These are phyloP conservation scores for Bolboschoenoplectus hybrid DNA, from an alignment of 202 grass and related monocot species.

Conservation along the genomic window DNA sequence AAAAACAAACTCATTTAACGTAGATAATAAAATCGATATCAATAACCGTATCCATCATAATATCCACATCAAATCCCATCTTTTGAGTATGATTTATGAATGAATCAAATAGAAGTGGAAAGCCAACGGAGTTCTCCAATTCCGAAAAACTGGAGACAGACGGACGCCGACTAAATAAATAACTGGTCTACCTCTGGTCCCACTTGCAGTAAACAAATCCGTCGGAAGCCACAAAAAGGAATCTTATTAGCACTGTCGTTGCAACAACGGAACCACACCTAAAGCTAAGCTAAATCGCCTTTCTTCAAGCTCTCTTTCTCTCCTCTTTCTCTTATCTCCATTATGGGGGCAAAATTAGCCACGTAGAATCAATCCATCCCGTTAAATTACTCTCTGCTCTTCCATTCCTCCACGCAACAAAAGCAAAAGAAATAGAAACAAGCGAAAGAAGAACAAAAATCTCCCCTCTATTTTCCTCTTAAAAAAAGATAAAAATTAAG, in stretches of 20 bases:
- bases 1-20: too few relatives aligned
- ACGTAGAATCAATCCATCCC: constrained; percentile 47
- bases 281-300: neutral
- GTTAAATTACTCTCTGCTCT: constrained; percentile 2
- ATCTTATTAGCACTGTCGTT: constrained; percentile 15
- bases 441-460: constrained; percentile 46
- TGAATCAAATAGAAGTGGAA: neutral
- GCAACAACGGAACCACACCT: constrained; percentile 23
- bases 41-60: too few relatives aligned
- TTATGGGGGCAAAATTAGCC: constrained; percentile 56
- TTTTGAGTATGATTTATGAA: too few relatives aligned
- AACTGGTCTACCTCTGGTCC: neutral
- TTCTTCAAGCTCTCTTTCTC: neutral
- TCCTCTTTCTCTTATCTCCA: constrained; percentile 54
- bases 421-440: constrained; percentile 23
- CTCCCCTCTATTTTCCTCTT: neutral
- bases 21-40: too few relatives aligned
- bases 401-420: constrained; percentile 53
- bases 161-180: neutral
- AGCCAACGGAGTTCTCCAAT: neutral
- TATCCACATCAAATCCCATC: too few relatives aligned
- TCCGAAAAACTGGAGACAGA: neutral
- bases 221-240: neutral
- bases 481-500: neutral
- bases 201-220: constrained; percentile 16